phyloP scores from a whole-genome alignment of 108 stramenopile genomes.

The Asterionellopsis glacialis region DNA sequence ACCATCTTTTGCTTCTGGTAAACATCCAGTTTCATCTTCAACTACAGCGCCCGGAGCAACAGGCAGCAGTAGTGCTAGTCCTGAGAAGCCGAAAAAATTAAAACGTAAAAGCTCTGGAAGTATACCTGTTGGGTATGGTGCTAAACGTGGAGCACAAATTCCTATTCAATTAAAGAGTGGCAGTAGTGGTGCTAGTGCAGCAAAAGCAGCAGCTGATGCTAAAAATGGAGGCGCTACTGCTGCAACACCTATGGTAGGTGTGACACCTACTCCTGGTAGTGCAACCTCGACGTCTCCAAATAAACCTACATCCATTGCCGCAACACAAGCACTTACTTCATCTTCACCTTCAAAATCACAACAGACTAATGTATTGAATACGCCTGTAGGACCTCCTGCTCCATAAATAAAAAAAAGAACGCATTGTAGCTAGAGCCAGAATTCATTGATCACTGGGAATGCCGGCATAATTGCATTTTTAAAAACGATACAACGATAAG shows the following conservation, averaged over 20 bases:
- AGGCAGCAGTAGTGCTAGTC: neutral
- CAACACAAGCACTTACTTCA: too few species aligned
- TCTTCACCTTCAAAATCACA: too few species aligned
- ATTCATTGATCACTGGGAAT: too few species aligned
- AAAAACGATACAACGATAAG: too few species aligned
- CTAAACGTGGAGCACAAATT: constrained; percentile 44
- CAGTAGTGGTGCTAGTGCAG: neutral
- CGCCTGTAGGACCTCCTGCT: too few species aligned
- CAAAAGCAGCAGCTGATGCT: neutral
- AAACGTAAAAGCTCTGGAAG: neutral
- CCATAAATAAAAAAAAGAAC: too few species aligned
- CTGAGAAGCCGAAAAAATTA: neutral
- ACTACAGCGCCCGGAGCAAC: neutral
- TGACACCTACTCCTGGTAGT: neutral
- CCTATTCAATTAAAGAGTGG: constrained; percentile 30
- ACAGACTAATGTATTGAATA: too few species aligned
- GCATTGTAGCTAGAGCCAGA: too few species aligned
- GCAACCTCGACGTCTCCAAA: neutral
- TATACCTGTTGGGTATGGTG: constrained; percentile 35
- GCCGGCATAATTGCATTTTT: too few species aligned
- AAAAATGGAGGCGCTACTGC: too few species aligned
- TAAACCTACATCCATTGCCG: too few species aligned
- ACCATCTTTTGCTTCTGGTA: constrained; percentile 10
- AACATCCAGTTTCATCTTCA: neutral
- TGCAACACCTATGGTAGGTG: neutral